Conservation (phyloP, 1,284 basidiomycete genomes). For the Pyrrhoderma noxium region DNA sequence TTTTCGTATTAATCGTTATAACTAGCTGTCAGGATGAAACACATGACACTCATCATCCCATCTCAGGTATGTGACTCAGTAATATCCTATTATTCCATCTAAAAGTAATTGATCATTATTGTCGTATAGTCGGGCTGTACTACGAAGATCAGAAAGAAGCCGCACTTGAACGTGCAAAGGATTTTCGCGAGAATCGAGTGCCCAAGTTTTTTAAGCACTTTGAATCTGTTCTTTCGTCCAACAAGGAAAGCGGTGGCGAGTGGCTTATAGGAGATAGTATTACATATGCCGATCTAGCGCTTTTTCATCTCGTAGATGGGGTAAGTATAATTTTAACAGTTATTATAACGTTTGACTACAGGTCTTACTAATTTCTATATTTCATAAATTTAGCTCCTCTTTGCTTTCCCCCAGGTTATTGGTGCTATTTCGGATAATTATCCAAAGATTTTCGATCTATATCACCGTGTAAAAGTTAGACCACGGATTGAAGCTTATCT, state of each 20-base stretch:
- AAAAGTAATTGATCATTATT: background rate
- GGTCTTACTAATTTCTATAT: conserved; percentile 19
- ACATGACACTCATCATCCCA: conserved; percentile 17
- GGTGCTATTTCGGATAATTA: conserved; percentile 28
- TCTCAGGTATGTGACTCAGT: conserved; percentile 7
- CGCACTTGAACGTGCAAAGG: conserved; percentile 15
- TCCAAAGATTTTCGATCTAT: conserved; percentile 28
- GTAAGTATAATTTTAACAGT: conserved; percentile 19
- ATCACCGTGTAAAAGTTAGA: conserved; percentile 28
- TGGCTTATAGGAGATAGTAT: conserved; percentile 34
- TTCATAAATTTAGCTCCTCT: conserved; percentile 31
- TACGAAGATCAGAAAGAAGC: conserved; percentile 17
- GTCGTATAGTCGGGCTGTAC: conserved; percentile 2
- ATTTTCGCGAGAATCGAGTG: conserved; percentile 35
- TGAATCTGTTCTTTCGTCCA: conserved; percentile 30
- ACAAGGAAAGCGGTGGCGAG: conserved; percentile 24
- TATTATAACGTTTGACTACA: background rate
- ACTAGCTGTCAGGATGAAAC: conserved; percentile 14
- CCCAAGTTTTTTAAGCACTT: conserved; percentile 43
- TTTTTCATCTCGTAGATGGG: conserved; percentile 35
- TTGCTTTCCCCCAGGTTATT: conserved; percentile 40
- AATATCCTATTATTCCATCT: background rate
- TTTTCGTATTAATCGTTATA: background rate
- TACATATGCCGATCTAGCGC: conserved; percentile 40
- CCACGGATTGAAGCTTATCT: conserved; percentile 37